phyloP scores from a whole-genome alignment of 1,284 basidiomycete species.

The Rhodotorula sp. region DNA sequence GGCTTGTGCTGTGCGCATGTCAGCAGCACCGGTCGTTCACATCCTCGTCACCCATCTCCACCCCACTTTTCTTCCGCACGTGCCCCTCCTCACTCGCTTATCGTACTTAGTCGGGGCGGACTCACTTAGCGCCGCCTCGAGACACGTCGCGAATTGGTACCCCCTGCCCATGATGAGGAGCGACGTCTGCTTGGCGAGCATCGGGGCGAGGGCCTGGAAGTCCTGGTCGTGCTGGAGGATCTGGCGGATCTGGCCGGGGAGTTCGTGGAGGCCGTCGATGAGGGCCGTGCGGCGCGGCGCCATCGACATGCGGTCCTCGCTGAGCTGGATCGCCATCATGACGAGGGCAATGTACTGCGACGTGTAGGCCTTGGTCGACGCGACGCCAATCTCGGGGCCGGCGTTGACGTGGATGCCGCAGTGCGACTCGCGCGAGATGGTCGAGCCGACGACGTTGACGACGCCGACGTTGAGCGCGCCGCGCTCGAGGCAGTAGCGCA shows the following conservation, averaged over 20 bases:
- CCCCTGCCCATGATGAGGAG: conserved; percentile 97
- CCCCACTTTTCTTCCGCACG: too few relatives aligned
- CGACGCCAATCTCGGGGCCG: conserved; percentile 98
- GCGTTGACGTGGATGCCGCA: conserved; percentile 99
- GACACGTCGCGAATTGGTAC: conserved; percentile 95
- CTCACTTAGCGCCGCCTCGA: conserved; percentile 98
- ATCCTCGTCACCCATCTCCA: too few relatives aligned
- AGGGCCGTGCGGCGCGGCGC: conserved; percentile 87
- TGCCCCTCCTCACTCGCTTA: too few relatives aligned
- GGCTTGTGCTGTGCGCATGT: too few relatives aligned
- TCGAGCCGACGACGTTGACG: conserved; percentile 96
- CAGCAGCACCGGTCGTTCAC: too few relatives aligned
- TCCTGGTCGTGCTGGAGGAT: conserved; percentile 79
- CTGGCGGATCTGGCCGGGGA: conserved; percentile 85
- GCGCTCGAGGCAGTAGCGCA: conserved; percentile 94
- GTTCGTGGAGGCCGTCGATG: conserved; percentile 86
- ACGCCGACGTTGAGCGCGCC: conserved; percentile 96
- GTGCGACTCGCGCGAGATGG: conserved; percentile 73
- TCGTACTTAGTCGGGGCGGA: too few relatives aligned
- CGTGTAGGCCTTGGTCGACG: conserved; percentile 99
- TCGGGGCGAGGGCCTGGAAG: conserved; percentile 73
- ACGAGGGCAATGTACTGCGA: conserved; percentile 98
- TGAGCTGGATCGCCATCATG: conserved; percentile 97
- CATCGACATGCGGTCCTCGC: conserved; percentile 93
- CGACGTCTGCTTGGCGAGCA: conserved; percentile 60